Base-by-base conservation (phyloP, 345 rosid species). In the Noccaea caerulescens region DNA sequence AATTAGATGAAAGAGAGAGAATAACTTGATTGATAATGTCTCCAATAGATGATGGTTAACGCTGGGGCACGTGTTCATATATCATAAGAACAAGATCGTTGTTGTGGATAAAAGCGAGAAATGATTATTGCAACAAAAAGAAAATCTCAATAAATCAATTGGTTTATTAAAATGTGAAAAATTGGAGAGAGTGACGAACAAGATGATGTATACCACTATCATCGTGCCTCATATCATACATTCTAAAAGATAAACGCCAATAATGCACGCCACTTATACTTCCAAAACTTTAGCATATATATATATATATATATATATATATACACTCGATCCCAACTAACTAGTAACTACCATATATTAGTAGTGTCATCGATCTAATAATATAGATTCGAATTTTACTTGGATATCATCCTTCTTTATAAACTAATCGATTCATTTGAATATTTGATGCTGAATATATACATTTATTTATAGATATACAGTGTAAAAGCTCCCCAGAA, bases 161-260 rank as follows among this genome's bases (percentile, higher is more conserved):
- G 12, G 16, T 58, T 50, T 8, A 13, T 4, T 38, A 4, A 38
- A 23, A 44, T 44, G 45, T 50, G 38, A 68, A 61, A 55, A 50
- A 4, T 55, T 20, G 46, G 44, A 59, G 66, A 76, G 75, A 53
- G 70, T 76, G 79, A 76, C 75, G 79, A 76, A 55, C 66, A 33
- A 46, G 75, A 69, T 76, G 79, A 76, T 69, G 79, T 62, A 76
- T 46, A 69, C 79, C 75, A 68, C 68, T 59, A 66, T 59, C 42
- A 58, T 73, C 79, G 79, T 68, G 74, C 74, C 64, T 68, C 74
- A 16, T 56, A 62, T 68, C 74, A 16, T 56, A 69, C 25, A 27
- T 38, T 45, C 25, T 57, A 70, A 39, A 63, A 13, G 63, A 53
- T 46, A 75, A 53, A 68, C 9, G 57, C 61, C 72, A 76, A 70